Evolutionary conservation across 2,329 filamentous ascomycete species (phyloP).

Genomic region (Hypoxylon rubiginosum): DNA sequence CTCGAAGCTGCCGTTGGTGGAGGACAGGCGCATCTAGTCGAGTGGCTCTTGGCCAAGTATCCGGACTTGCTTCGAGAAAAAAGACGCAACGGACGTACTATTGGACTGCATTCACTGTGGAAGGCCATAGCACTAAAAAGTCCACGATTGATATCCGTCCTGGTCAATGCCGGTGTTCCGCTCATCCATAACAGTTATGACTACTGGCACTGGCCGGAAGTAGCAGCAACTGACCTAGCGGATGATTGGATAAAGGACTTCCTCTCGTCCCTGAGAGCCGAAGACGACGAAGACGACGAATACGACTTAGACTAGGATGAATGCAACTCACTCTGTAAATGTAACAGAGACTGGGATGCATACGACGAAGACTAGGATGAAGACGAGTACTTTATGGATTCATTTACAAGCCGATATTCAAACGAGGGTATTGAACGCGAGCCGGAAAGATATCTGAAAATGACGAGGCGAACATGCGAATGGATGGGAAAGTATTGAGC

Average conservation of each 20-base stretch:
- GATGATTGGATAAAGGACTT: not conserved
- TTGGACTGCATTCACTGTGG: not conserved
- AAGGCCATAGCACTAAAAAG: not conserved
- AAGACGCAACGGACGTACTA: not conserved
- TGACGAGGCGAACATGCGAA: not conserved
- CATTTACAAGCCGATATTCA: too few species aligned
- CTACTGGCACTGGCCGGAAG: not conserved
- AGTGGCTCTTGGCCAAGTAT: not conserved
- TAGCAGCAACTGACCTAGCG: not conserved
- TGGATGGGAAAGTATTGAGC: not conserved
- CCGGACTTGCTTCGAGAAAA: not conserved
- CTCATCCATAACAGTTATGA: not conserved
- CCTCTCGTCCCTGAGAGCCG: not conserved
- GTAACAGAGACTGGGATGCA: too few species aligned
- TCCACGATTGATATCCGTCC: not conserved
- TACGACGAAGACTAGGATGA: too few species aligned
- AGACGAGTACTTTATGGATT: too few species aligned
- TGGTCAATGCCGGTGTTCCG: constrained; percentile 12
- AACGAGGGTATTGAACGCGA: too few species aligned
- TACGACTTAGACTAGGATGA: too few species aligned
- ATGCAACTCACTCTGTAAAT: too few species aligned
- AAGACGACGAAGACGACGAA: too few species aligned
- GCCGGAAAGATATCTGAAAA: too few species aligned
- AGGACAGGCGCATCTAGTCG: not conserved
- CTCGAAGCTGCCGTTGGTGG: not conserved